phyloP scores from a whole-genome alignment of 2,329 filamentous ascomycete species.

The Fusarium chuoi region DNA sequence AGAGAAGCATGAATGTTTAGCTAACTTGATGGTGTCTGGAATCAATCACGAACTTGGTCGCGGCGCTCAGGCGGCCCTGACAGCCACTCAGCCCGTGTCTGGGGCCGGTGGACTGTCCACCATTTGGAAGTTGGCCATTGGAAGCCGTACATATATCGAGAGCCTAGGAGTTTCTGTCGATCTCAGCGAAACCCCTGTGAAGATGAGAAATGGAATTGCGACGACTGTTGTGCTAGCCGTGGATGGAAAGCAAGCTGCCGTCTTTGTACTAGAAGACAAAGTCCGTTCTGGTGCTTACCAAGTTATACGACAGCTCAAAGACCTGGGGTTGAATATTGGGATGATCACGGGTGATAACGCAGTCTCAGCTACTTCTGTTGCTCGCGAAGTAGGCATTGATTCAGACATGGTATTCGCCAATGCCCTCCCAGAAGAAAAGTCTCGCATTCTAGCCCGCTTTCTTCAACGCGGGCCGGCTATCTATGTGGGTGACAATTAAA shows the following conservation, averaged over 20 bases:
- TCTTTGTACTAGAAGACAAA: background rate
- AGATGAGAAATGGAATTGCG: background rate
- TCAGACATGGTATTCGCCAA: background rate
- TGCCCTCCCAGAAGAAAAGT: background rate
- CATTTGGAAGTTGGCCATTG: background rate
- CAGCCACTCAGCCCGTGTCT: rapidly evolving
- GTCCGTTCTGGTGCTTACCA: background rate
- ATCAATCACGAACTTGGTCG: background rate
- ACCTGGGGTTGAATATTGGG: rapidly evolving
- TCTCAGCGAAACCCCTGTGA: rapidly evolving
- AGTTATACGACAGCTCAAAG: background rate
- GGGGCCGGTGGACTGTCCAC: too few species aligned
- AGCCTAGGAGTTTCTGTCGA: background rate
- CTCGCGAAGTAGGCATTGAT: background rate
- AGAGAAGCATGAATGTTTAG: rapidly evolving
- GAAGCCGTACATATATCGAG: background rate
- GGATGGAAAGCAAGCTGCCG: background rate
- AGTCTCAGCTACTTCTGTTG: background rate
- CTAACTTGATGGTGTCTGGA: background rate
- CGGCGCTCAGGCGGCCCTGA: background rate
- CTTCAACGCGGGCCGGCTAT: background rate
- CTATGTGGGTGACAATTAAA: background rate
- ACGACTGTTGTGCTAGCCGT: background rate
- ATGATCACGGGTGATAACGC: background rate
- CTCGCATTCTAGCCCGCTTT: background rate